Evolutionary conservation across 208 protist species (phyloP), one percentile per base, ranked within the genome.

Genomic region (Kentomonas sorsogonicus): DNA sequence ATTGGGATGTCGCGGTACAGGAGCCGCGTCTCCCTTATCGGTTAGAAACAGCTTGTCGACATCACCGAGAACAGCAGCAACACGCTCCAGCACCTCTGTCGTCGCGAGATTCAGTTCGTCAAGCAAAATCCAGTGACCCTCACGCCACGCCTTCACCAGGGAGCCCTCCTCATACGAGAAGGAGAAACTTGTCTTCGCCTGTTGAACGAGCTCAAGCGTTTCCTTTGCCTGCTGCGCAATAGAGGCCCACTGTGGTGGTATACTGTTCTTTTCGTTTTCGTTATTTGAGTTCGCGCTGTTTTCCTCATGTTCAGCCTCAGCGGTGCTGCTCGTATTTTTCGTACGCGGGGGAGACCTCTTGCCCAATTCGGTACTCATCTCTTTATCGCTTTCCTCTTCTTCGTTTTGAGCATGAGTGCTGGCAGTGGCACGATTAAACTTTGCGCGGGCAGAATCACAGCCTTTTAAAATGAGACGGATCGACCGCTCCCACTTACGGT

Each of bases 51-150:
- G 74, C 30, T 60, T 51, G 56, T 93, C 80, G 3, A 89, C 80
- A 50, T 96, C 91, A 33, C 98, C 98, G 23, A 99, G 82, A 1
- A 98, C 80, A 43, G 95, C 83, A 23, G 84, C 96, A 34, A 99
- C 82, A 18, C 92, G 73, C 64, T 99, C 94, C 0, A 99, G 75
- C 15, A 98, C 97, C 60, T 99, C 98, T 0, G 89, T 89, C 0
- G 94, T 82, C 4, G 99, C 99, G 46, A 99, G 83, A 86, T 99
- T 99, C 45, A 99, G 86, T 83, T 99, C 99, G 71, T 99, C 99
- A 1, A 99, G 82, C 9, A 99, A 77, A 59, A 99, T 85, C 98
- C 98, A 99, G 44, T 98, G 65, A 3, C 99, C 99, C 53, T 97
- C 83, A 2, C 85, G 76, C 60, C 99, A 85, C 18, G 97, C 97